Conservation (phyloP, 1,284 basidiomycete species). For the Apiotrichum brassicae region DNA sequence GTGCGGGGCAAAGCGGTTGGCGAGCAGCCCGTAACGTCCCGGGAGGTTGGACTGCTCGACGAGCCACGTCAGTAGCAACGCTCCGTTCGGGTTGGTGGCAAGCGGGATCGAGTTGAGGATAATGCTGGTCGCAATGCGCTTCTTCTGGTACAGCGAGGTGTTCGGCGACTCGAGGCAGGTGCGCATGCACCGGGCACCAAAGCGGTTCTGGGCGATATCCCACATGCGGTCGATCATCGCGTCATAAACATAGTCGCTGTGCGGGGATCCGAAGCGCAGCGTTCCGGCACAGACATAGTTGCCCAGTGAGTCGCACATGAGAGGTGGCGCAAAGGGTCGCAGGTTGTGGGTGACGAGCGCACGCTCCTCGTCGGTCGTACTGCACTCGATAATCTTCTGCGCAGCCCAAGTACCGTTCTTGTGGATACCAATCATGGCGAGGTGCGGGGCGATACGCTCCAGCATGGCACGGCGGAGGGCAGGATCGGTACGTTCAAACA, state of each 20-base stretch:
- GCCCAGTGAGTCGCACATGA: constrained; percentile 92
- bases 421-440: constrained; percentile 97
- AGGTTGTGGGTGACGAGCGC: constrained; percentile 77
- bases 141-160: constrained; percentile 79
- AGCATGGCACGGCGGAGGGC: constrained; percentile 78
- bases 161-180: constrained; percentile 88
- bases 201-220: constrained; percentile 88
- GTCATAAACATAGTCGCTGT: constrained; percentile 93
- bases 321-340: constrained; percentile 82
- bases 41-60: constrained; percentile 89
- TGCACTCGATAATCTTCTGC: constrained; percentile 97
- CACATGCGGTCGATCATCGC: constrained; percentile 97
- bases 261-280: constrained; percentile 79
- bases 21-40: constrained; percentile 83
- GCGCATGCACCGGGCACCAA: constrained; percentile 94
- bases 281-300: constrained; percentile 90
- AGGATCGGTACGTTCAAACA: constrained; percentile 84
- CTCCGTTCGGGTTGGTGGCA: constrained; percentile 95
- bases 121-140: constrained; percentile 87
- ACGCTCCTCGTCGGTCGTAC: constrained; percentile 81
- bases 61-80: constrained; percentile 90
- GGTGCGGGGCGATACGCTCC: constrained; percentile 84
- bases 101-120: constrained; percentile 96
- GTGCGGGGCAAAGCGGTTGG: constrained; percentile 92
- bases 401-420: constrained; percentile 99